These are phyloP conservation scores for Ustilago hordei DNA, from an alignment of 1,284 basidiomycete species.

Conservation along the genomic window DNA sequence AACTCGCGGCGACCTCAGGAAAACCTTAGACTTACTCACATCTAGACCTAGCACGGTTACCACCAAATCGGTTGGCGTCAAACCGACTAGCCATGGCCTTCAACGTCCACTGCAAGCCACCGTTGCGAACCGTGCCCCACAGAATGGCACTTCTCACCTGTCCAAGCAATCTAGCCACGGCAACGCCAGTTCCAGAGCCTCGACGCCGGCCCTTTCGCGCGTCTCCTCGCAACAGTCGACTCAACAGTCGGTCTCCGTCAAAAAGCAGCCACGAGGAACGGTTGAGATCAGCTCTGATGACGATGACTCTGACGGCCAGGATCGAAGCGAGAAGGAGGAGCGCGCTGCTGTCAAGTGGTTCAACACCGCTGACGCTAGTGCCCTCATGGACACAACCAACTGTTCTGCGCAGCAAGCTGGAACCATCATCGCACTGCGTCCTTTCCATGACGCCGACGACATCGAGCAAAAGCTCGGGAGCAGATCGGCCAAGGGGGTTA, in stretches of 20 bases:
- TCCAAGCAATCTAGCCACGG: conserved; percentile 18
- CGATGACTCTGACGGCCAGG: conserved; percentile 54
- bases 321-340: conserved; percentile 55
- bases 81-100: conserved; percentile 18
- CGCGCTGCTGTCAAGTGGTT: conserved; percentile 77
- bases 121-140: conserved; percentile 4
- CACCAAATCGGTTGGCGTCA: conserved; percentile 42
- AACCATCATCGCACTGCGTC: conserved; percentile 82
- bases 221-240: conserved; percentile 10
- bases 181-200: conserved; percentile 23
- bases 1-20: conserved; percentile 25
- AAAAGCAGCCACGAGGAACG: conserved; percentile 17
- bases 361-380: conserved; percentile 80
- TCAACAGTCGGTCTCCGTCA: conserved; percentile 5
- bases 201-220: conserved; percentile 28
- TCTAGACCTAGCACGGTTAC: conserved; percentile 27
- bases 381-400: conserved; percentile 88
- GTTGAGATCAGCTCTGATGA: conserved; percentile 56
- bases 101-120: conserved; percentile 13
- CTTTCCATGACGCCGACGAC: conserved; percentile 83
- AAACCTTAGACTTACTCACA: conserved; percentile 22
- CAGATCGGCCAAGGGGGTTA: conserved; percentile 92
- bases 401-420: conserved; percentile 85
- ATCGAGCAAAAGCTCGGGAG: conserved; percentile 73
- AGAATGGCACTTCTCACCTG: conserved; percentile 13